Evolutionary conservation across 2,329 filamentous ascomycete genomes (phyloP).

Genomic region (Colletotrichum phormii): DNA sequence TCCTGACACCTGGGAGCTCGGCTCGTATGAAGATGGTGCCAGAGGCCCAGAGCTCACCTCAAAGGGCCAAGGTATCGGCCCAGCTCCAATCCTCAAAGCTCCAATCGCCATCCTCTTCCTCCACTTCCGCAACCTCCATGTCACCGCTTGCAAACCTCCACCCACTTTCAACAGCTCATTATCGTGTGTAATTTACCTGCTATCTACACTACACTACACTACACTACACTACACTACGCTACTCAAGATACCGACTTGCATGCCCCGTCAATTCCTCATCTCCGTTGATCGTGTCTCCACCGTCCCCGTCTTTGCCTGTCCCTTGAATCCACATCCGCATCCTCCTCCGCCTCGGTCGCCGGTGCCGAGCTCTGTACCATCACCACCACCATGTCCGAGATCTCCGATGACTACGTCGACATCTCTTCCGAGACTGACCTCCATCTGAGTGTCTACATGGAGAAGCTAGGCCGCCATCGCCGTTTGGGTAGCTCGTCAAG

Average conservation of each 20-base stretch:
- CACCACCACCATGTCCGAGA: slow-evolving; percentile 32
- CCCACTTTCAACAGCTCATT: neutral
- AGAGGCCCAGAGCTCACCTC: slow-evolving; percentile 1
- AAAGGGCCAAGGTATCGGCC: neutral
- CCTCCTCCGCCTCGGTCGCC: slow-evolving; percentile 8
- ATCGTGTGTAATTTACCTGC: slow-evolving; percentile 7
- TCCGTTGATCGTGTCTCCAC: slow-evolving; percentile 26
- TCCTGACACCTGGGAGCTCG: slow-evolving; percentile 3
- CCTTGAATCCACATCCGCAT: slow-evolving; percentile 13
- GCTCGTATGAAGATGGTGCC: neutral
- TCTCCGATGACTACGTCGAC: slow-evolving; percentile 35
- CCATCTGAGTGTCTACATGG: slow-evolving; percentile 31
- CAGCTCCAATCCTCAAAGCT: neutral
- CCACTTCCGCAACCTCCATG: neutral
- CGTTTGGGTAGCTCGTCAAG: slow-evolving; percentile 24
- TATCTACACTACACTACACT: neutral
- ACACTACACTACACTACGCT: neutral
- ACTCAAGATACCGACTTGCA: neutral
- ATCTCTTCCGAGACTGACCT: slow-evolving; percentile 31
- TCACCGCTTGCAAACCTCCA: neutral
- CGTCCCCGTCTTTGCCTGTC: neutral
- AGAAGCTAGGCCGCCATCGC: slow-evolving; percentile 21
- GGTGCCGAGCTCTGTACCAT: slow-evolving; percentile 19
- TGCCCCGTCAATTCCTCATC: slow-evolving; percentile 6
- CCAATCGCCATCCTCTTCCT: neutral